Evolutionary conservation across 1,139 yeast genomes (phyloP).

Genomic region (Candida sojae): DNA sequence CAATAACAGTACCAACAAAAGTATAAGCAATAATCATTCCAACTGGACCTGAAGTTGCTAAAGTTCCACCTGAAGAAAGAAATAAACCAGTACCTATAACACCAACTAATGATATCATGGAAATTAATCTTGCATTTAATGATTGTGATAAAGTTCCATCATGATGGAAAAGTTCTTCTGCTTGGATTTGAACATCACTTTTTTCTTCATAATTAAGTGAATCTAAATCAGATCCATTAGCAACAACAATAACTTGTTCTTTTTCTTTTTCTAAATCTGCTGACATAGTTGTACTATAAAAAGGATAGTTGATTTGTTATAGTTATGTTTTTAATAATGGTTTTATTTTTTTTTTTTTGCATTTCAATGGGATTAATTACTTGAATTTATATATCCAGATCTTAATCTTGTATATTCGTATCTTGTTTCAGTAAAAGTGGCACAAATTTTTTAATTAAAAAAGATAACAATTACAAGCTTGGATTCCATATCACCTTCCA

Average conservation of each 20-base stretch:
- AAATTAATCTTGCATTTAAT: conserved; percentile 29
- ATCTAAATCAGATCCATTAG: background rate
- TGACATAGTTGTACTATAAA: background rate
- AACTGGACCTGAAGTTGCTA: conserved; percentile 18
- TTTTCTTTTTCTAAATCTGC: background rate
- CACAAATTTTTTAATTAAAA: too few relatives aligned
- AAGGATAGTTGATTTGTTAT: too few relatives aligned
- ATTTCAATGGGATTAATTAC: too few relatives aligned
- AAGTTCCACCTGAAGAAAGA: conserved; percentile 18
- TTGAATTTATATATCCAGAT: too few relatives aligned
- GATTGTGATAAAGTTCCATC: conserved; percentile 2
- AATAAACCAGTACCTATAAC: conserved; percentile 25
- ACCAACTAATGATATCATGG: conserved; percentile 31
- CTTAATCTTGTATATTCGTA: too few relatives aligned
- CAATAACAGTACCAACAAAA: conserved; percentile 21
- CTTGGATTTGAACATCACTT: background rate
- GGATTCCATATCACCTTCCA: too few relatives aligned
- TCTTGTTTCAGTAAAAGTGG: too few relatives aligned
- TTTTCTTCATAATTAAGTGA: background rate
- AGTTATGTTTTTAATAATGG: too few relatives aligned
- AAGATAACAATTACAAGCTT: too few relatives aligned
- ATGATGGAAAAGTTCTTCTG: background rate
- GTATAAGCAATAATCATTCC: conserved; percentile 21
- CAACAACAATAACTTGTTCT: background rate
- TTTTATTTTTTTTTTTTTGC: too few relatives aligned